Percentiles rank a stretch among this genome's conserved stretches.
These are phyloP conservation scores for Pilobolus umbonatus DNA, from an alignment of 192 early-diverging fungal species.

Conservation along the genomic window DNA sequence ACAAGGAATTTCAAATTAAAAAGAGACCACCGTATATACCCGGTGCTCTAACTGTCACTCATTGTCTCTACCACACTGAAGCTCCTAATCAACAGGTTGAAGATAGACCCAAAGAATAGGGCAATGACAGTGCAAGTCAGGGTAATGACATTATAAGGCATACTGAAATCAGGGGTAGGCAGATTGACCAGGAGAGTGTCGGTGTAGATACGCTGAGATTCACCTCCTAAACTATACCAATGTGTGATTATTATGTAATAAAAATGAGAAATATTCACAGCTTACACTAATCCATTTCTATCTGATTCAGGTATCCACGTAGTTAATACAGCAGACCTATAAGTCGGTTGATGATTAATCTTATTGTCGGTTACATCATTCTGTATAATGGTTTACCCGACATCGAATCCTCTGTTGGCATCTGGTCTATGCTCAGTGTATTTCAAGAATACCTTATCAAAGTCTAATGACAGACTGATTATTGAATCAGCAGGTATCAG, in stretches of 20 bases:
- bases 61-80: conserved; percentile 42
- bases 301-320: conserved; percentile 16
- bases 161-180: conserved; percentile 96
- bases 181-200: conserved; percentile 83
- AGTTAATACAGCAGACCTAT: conserved; percentile 54
- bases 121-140: conserved; percentile 94
- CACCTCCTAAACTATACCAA: conserved; percentile 1
- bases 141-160: conserved; percentile 99
- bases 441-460: conserved; percentile 90
- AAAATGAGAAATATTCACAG: not conserved
- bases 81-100: conserved; percentile 73
- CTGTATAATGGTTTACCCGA: conserved; percentile 49
- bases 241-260: not conserved
- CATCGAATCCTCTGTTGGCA: conserved; percentile 92
- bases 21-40: not conserved
- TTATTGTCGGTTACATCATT: not conserved
- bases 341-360: not conserved
- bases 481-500: conserved; percentile 64
- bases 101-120: conserved; percentile 92
- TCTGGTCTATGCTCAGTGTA: conserved; percentile 97
- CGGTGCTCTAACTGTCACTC: not conserved
- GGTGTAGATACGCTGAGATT: conserved; percentile 61
- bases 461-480: conserved; percentile 67
- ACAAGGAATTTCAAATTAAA: conserved; percentile 10
- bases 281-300: conserved; percentile 11